Percentiles rank a stretch among this genome's conserved stretches.
phyloP scores from a whole-genome alignment of 2,329 filamentous ascomycete genomes.

The Fusarium foetens region DNA sequence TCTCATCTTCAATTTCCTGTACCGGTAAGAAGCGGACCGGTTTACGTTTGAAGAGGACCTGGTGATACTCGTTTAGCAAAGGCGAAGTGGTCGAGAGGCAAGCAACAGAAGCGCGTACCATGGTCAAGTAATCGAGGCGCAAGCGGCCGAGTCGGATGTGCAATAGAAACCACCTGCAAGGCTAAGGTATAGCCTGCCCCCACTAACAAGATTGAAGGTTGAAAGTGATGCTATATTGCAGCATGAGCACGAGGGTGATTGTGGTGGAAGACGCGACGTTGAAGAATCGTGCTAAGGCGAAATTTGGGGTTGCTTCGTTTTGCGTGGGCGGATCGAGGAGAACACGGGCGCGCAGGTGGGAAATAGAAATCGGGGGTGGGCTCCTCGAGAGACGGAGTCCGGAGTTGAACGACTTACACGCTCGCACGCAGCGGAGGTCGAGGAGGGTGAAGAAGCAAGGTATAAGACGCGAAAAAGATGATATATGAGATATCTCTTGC shows the following conservation, averaged over 20 bases:
- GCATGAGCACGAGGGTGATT: constrained; percentile 32
- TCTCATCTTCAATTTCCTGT: constrained; percentile 80
- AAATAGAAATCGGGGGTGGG: constrained; percentile 40
- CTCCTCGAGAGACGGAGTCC: constrained; percentile 35
- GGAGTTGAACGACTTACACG: constrained; percentile 49
- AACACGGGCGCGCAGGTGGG: constrained; percentile 38
- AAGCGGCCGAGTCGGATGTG: constrained; percentile 24
- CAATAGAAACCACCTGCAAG: constrained; percentile 39
- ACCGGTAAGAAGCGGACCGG: constrained; percentile 83
- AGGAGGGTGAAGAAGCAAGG: constrained; percentile 20
- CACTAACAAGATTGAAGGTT: constrained; percentile 42
- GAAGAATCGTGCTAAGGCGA: constrained; percentile 20
- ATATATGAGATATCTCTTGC: constrained; percentile 5
- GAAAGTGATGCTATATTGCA: constrained; percentile 21
- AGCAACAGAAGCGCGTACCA: constrained; percentile 31
- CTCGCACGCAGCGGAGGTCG: constrained; percentile 14
- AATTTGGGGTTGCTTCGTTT: constrained; percentile 29
- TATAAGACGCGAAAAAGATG: constrained; percentile 31
- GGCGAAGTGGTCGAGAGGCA: not conserved
- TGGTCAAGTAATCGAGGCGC: constrained; percentile 33
- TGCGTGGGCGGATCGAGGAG: constrained; percentile 29
- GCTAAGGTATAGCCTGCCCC: constrained; percentile 43
- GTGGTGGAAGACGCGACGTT: constrained; percentile 19
- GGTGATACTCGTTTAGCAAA: constrained; percentile 15
- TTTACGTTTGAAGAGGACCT: constrained; percentile 98